Evolutionary conservation across 1,284 basidiomycete species (phyloP).

Genomic region (Tilletiaria anomala): DNA sequence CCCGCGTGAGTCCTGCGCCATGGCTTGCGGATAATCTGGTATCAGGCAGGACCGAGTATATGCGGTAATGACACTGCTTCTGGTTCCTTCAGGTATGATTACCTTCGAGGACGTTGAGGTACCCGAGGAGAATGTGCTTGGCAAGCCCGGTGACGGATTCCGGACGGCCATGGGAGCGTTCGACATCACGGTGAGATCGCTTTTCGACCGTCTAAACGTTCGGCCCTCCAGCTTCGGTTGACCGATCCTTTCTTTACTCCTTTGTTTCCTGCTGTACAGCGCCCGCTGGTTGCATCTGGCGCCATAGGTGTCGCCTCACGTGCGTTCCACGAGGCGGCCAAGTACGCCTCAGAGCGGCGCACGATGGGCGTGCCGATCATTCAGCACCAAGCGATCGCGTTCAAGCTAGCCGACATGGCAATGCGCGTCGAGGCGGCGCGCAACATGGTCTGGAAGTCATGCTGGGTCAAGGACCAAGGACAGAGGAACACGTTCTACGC

Average conservation of each 20-base stretch:
- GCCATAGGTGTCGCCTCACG: slow-evolving; percentile 47
- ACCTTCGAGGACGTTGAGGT: slow-evolving; percentile 47
- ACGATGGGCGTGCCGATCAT: slow-evolving; percentile 49
- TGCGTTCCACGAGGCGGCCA: slow-evolving; percentile 46
- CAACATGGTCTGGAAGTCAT: slow-evolving; percentile 45
- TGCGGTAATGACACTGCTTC: no score
- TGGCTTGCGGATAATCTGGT: no score
- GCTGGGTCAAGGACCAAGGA: slow-evolving; percentile 45
- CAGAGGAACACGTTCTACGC: slow-evolving; percentile 47
- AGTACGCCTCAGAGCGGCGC: slow-evolving; percentile 47
- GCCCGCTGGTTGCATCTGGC: slow-evolving; percentile 45
- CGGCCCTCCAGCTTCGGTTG: slow-evolving; percentile 26
- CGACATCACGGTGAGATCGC: slow-evolving; percentile 45
- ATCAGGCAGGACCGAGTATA: no score
- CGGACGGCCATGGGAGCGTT: slow-evolving; percentile 48
- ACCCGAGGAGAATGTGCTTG: slow-evolving; percentile 45
- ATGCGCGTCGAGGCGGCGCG: slow-evolving; percentile 44
- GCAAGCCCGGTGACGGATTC: slow-evolving; percentile 47
- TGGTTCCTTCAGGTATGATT: no score
- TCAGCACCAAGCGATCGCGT: slow-evolving; percentile 47
- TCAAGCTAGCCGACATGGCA: slow-evolving; percentile 50
- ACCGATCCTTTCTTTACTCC: slow-evolving; percentile 9
- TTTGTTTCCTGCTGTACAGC: no score
- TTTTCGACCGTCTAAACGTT: no score
- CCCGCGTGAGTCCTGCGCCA: no score